Evolutionary conservation across 2,329 filamentous ascomycete species (phyloP).

Genomic region (Xylariaceae sp.): DNA sequence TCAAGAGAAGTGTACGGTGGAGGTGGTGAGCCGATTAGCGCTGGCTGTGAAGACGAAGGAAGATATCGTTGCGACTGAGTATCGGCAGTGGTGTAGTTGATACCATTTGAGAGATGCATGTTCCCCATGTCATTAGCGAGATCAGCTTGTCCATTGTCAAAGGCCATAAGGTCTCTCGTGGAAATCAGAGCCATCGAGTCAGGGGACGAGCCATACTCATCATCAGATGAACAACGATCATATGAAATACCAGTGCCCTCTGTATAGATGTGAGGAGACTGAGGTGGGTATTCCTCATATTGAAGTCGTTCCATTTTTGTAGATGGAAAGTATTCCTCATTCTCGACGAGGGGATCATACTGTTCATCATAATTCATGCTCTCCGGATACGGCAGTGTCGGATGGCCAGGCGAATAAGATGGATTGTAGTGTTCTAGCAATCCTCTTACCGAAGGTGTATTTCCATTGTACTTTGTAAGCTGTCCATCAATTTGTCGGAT

Average conservation of each 20-base stretch:
- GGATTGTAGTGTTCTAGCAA: constrained; percentile 41
- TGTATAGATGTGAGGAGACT: constrained; percentile 17
- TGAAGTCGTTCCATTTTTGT: constrained; percentile 37
- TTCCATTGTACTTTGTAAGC: constrained; percentile 38
- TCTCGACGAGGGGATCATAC: constrained; percentile 31
- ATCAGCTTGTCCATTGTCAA: constrained; percentile 39
- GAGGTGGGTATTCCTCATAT: constrained; percentile 28
- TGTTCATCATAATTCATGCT: constrained; percentile 34
- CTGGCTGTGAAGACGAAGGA: constrained; percentile 33
- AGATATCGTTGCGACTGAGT: constrained; percentile 33
- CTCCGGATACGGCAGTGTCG: constrained; percentile 19
- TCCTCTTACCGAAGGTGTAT: constrained; percentile 48
- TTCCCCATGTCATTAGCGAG: constrained; percentile 40
- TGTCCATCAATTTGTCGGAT: constrained; percentile 56
- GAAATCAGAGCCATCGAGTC: constrained; percentile 48
- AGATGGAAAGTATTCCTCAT: constrained; percentile 40
- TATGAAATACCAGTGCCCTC: constrained; percentile 29
- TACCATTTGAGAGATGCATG: constrained; percentile 36
- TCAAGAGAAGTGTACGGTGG: constrained; percentile 28
- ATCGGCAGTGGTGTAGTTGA: constrained; percentile 35
- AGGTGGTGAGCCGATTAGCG: constrained; percentile 35
- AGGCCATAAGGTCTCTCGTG: constrained; percentile 49
- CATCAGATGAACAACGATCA: constrained; percentile 36
- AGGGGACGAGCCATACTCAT: constrained; percentile 30
- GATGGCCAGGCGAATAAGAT: constrained; percentile 31